Evolutionary conservation across 2,329 filamentous ascomycete species (phyloP), one percentile per base, ranked within the genome.

Genomic region (Mariannaea elegans): DNA sequence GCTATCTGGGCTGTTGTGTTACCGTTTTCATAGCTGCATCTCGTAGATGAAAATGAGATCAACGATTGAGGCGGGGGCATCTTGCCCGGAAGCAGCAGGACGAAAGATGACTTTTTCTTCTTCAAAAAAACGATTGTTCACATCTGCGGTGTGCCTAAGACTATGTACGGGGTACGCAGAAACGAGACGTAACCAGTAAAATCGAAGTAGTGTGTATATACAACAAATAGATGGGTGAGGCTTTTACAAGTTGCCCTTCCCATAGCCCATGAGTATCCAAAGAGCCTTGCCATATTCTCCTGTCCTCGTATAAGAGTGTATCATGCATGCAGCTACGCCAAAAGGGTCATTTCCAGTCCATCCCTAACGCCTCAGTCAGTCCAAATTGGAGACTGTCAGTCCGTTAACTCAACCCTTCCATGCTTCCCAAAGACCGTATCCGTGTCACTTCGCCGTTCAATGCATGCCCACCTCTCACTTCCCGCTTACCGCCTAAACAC

Each of bases 401-500:
- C n/a, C 4, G 6, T 24, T 14, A 14, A 18, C 36, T 16, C 29
- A 21, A 16, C 42, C 23, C 4, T 13, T 23, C n/a, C 4, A 50
- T 50, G 23, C 27, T 42, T 23, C 34, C 46, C 32, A 16, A 53
- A 51, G 44, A 18, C 45, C n/a, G 16, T 46, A 45, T 19, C 50
- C 38, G 8, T 36, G 10, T 41, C 21, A 24, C 16, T 24, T 23
- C 18, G 27, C 36, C 18, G 27, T 21, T 13, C 23, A 39, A 39
- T 44, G 54, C 41, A 55, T 50, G 24, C 4, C 51, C 63, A 27
- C 72, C 58, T 62, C 60, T 53, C 27, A 7, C 12, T 73, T 42
- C 19, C 38, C 38, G 70, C 49, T 69, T 67, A 50, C 49, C 72
- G 66, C 45, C 75, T 67, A 42, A 77, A 76, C 63, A 77, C 73